Base-by-base conservation (phyloP, 2,329 filamentous ascomycete genomes). In the Aspergillus versicolor region DNA sequence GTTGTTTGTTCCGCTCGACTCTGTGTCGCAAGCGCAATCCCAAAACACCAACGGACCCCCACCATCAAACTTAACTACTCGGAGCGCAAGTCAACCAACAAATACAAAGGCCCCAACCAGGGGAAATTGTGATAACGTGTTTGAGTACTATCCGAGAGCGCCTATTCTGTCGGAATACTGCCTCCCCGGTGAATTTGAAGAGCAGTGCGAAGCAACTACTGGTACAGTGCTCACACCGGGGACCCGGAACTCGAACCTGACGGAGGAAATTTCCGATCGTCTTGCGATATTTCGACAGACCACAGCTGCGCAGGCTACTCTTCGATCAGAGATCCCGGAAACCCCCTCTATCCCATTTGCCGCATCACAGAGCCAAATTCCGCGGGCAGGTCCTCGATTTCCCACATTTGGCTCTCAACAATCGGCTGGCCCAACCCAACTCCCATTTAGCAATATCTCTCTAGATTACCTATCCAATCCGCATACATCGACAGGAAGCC, bases 281-380 rank as follows among this genome's bases (percentile, higher is more conserved):
- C 11, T 12, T 32, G 13, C 5, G 21, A 1, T 19, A n/a, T 15
- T n/a, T 47, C 40, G 7, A 11, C 27, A n/a, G 22, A 44, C 27
- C 8, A 27, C 40, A 4, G 17, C 27, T 17, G 17, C 41, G 8
- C 53, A 40, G 13, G 21, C 27, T 19, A 52, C 24, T 21, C 40
- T 32, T 45, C 32, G 46, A 22, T 37, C 54, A 32, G 64, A 68
- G 34, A 60, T 69, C 49, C 60, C 64, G 8, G 66, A 66, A 51
- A 69, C 65, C 7, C 63, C 65, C 9, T 44, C 59, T 45, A 40
- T 40, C 13, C 46, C 32, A 12, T 24, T 51, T 44, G 44, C 17
- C 32, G 15, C 34, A n/a, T 27, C 48, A 15, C 45, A 45, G 21
- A 62, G 38, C 24, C 46, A 60, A 34, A 32, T 22, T 32, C 49